Base-by-base conservation (phyloP, 352 stramenopile genomes). In the Globisporangium paddicum region DNA sequence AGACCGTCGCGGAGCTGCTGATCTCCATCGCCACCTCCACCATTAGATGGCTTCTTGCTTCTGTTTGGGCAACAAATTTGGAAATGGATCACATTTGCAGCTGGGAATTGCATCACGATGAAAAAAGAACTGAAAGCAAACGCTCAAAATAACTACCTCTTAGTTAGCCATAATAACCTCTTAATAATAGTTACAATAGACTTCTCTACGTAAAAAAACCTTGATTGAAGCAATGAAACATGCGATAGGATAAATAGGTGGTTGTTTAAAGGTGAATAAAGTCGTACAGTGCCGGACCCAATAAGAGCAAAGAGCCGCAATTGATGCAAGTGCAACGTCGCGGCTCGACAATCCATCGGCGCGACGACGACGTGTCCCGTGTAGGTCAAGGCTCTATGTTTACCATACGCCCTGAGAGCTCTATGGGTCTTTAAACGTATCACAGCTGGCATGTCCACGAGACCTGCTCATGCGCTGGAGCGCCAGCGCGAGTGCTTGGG, bases 401-500 rank as follows among this genome's bases (percentile, higher is more conserved):
- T 32, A 32, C 28, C 28, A 32, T n/a, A n/a, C n/a, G n/a, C n/a
- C n/a, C 34, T 18, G 34, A 38, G 10, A 38, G 34, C 34, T 38
- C 34, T 38, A 38, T 38, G 34, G 10, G 7, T 37, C 8, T 37
- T 38, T 9, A 38, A 9, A 38, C 34, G 34, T 0, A 9, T 38
- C 10, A 7, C 32, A 5, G 34, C 34, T 38, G 34, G 35, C 35
- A 3, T 44, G 16, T 19, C 16, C 7, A 40, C 9, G 16, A 18
- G 23, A 18, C 47, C 23, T 14, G 2, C 18, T 59, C 30, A 64
- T 18, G 50, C 58, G 18, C 53, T 66, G 8, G 60, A 62, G 19
- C 53, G 60, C 60, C 52, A 66, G 21, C 71, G 69, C 55, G 69
- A 81, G 41, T 62, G 58, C 68, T 84, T 87, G n/a, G 73, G 42